phyloP scores from a whole-genome alignment of 768 basidiomycete genomes.

The Leccinum subtestaceum region DNA sequence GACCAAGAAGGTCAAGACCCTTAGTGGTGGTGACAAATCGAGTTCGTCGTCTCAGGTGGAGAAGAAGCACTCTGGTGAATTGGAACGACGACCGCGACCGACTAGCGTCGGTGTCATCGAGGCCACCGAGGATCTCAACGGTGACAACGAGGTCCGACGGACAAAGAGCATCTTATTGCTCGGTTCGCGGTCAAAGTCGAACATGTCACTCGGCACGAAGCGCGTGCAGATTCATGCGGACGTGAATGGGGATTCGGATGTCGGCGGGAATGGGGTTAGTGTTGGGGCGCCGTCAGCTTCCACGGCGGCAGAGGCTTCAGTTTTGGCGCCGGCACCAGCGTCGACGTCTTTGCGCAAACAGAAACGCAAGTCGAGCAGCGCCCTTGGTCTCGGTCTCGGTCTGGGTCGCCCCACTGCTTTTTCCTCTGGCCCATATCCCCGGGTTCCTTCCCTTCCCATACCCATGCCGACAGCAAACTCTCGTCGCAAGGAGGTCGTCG shows the following conservation, averaged over 20 bases:
- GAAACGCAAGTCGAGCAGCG: slow-evolving; percentile 27
- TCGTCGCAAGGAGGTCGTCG: slow-evolving; percentile 13
- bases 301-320: background rate
- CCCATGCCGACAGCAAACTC: background rate
- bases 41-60: slow-evolving; percentile 8
- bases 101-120: slow-evolving; percentile 32
- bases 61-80: slow-evolving; percentile 6
- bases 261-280: background rate
- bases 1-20: slow-evolving; percentile 6
- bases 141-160: slow-evolving; percentile 17
- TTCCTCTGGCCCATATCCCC: background rate
- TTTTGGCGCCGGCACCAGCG: background rate
- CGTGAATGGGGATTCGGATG: slow-evolving; percentile 21
- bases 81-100: slow-evolving; percentile 18
- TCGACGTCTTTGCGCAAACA: slow-evolving; percentile 13
- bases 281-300: background rate
- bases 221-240: slow-evolving; percentile 31
- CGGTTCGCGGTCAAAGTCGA: slow-evolving; percentile 26
- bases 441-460: background rate
- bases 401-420: background rate
- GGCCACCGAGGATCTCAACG: slow-evolving; percentile 22
- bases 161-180: slow-evolving; percentile 35
- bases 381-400: background rate
- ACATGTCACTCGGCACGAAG: slow-evolving; percentile 19
- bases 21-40: background rate